Conservation (phyloP, 306 rosid genomes). For the Fagus crenata region DNA sequence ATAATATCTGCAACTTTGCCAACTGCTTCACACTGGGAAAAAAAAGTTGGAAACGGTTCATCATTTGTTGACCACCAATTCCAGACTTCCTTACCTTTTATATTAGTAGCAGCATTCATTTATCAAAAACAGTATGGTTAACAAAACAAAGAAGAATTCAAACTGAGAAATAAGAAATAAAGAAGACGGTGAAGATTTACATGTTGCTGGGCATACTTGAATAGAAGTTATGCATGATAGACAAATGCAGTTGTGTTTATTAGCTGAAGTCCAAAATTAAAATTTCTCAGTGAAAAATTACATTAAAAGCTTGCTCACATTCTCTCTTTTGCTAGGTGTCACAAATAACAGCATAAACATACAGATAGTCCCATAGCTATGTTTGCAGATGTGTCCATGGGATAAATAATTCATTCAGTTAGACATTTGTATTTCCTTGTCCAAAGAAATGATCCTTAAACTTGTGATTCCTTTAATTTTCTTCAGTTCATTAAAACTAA, state of each 20-base stretch:
- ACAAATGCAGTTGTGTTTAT: too few relatives aligned
- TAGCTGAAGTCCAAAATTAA: not conserved
- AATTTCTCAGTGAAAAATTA: not conserved
- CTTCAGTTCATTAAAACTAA: not conserved
- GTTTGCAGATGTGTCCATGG: not conserved
- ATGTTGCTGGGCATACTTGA: too few relatives aligned
- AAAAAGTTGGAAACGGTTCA: not conserved
- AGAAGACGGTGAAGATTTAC: too few relatives aligned
- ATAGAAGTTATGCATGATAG: too few relatives aligned
- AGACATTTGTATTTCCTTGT: not conserved
- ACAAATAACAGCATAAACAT: not conserved
- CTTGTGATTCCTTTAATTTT: too few relatives aligned
- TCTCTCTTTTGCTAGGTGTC: not conserved
- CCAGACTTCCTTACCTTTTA: not conserved
- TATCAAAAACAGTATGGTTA: not conserved
- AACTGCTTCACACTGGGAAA: slow-evolving; percentile 80
- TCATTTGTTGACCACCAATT: not conserved
- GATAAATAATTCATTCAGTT: not conserved
- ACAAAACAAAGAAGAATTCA: not conserved
- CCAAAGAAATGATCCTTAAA: too few relatives aligned
- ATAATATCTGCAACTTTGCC: slow-evolving; percentile 93
- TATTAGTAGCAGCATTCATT: not conserved
- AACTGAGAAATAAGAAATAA: too few relatives aligned
- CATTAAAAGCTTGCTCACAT: not conserved
- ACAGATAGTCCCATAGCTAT: not conserved